Evolutionary conservation across 345 rosid species (phyloP).

Genomic region (Eucalyptus marginata): DNA sequence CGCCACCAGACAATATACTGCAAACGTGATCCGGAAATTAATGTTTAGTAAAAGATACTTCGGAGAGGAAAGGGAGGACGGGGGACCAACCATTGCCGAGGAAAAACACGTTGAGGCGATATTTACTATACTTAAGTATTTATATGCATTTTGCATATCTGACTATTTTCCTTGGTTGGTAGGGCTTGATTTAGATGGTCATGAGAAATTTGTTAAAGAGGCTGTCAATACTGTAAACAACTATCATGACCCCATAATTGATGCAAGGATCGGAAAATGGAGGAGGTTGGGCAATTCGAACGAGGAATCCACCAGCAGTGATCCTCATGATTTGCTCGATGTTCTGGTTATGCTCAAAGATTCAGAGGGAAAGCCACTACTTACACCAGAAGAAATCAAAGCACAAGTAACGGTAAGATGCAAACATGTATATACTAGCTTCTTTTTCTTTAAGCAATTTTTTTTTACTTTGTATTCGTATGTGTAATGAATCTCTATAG

Average conservation of each 20-base stretch:
- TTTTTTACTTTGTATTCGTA: no score
- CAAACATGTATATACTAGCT: background rate
- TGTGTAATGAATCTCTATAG: no score
- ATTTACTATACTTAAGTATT: slow-evolving; percentile 14
- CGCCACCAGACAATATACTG: slow-evolving; percentile 15
- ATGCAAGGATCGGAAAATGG: slow-evolving; percentile 21
- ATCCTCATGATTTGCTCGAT: slow-evolving; percentile 29
- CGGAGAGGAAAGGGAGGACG: slow-evolving; percentile 19
- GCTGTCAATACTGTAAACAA: slow-evolving; percentile 7
- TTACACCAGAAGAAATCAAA: no score
- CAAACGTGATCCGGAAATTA: slow-evolving; percentile 27
- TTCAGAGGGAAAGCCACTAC: background rate
- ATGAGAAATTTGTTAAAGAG: slow-evolving; percentile 13
- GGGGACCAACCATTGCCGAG: slow-evolving; percentile 29
- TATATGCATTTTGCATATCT: slow-evolving; percentile 27
- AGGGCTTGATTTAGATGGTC: slow-evolving; percentile 45
- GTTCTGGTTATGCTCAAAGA: slow-evolving; percentile 21
- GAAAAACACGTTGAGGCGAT: slow-evolving; percentile 27
- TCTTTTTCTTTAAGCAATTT: background rate
- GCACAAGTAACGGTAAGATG: slow-evolving; percentile 1
- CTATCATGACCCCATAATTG: slow-evolving; percentile 32
- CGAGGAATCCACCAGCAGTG: background rate
- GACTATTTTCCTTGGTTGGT: slow-evolving; percentile 32
- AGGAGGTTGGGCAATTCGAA: background rate
- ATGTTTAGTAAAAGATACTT: background rate